These are phyloP conservation scores for Polytolypa hystricis DNA, from an alignment of 2,329 filamentous ascomycete species.

Conservation along the genomic window DNA sequence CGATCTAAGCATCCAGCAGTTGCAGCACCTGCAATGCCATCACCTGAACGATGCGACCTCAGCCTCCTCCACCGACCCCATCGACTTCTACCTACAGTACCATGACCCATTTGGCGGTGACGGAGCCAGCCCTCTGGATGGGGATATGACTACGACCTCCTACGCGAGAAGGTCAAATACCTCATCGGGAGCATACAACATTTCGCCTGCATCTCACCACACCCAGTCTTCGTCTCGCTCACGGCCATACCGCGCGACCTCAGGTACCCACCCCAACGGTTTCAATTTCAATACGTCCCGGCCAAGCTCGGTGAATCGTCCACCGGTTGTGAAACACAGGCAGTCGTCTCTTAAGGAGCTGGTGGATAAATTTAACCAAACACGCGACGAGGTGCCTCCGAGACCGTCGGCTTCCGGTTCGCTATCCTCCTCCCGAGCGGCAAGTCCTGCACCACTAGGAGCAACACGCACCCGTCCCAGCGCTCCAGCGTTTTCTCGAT, in stretches of 20 bases:
- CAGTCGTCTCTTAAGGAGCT: slow-evolving; percentile 71
- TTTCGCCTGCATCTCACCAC: slow-evolving; percentile 7
- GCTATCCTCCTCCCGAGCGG: slow-evolving; percentile 24
- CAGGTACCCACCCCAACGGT: slow-evolving; percentile 17
- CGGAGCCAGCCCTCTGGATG: slow-evolving; percentile 10
- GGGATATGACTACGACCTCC: slow-evolving; percentile 15
- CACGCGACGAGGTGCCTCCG: slow-evolving; percentile 35
- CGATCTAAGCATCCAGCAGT: slow-evolving; percentile 9
- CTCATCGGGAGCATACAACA: slow-evolving; percentile 5
- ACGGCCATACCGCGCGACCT: slow-evolving; percentile 22
- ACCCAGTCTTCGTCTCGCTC: slow-evolving; percentile 12
- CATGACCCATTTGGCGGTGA: slow-evolving; percentile 24
- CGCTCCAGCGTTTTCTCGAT: too few species aligned
- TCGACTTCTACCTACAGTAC: slow-evolving; percentile 42
- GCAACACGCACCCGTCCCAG: slow-evolving; percentile 20
- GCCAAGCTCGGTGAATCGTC: slow-evolving; percentile 4
- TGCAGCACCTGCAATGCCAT: too few species aligned
- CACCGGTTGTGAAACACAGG: slow-evolving; percentile 22
- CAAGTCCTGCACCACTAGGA: slow-evolving; percentile 23
- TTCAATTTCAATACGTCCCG: not conserved
- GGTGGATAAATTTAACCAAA: slow-evolving; percentile 66
- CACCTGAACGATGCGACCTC: slow-evolving; percentile 16
- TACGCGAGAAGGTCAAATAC: slow-evolving; percentile 5
- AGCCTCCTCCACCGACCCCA: slow-evolving; percentile 33
- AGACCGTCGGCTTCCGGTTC: slow-evolving; percentile 26